Evolutionary conservation across 257 asterid species (phyloP), one percentile per base, ranked within the genome.

Genomic region (Perilla frutescens): DNA sequence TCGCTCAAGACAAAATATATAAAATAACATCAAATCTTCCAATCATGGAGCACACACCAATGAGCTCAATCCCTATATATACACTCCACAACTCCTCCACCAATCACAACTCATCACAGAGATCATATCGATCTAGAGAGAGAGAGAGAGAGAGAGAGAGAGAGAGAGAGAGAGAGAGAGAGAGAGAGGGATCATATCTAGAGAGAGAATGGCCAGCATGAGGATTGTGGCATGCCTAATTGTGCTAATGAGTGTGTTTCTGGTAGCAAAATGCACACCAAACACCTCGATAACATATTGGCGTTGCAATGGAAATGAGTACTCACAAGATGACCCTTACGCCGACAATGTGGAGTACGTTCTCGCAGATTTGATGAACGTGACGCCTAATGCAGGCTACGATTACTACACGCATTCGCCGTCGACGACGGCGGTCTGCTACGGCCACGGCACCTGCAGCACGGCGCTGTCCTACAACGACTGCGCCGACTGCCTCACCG

Each of bases 401-500:
- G 66, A 70, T 37, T 79, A 79, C 71, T 12, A 56, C 55, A 63
- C 77, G 2, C 53, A 45, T 0, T 79, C 80, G 34, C 80, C 83
- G 1, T 64, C 58, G 11, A 15, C 66, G 1, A 7, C 68, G 3
- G 71, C 74, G 3, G 49, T 79, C 40, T 68, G 65, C 34, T 79
- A 79, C 20, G 83, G 83, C 70, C 77, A 40, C 67, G 73, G 48
- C 60, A 70, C 80, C 11, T 79, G 83, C 36, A 13, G 4, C 55
- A 8, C 49, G 8, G 36, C 45, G 5, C 70, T 79, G 15, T 55
- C 76, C 13, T 69, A 74, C 29, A 79, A 63, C 32, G 77, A 79
- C 53, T 74, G 83, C 3, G 80, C 79, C 48, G 70, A 74, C 61
- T 68, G 76, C 66, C 73, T 79, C 45, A 6, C 36, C 4, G 61